A percentile compares a stretch with the other conserved stretches of the same genome.
Evolutionary conservation across 139 green algal species (phyloP).

Genomic region (Ostreobium quekettii): DNA sequence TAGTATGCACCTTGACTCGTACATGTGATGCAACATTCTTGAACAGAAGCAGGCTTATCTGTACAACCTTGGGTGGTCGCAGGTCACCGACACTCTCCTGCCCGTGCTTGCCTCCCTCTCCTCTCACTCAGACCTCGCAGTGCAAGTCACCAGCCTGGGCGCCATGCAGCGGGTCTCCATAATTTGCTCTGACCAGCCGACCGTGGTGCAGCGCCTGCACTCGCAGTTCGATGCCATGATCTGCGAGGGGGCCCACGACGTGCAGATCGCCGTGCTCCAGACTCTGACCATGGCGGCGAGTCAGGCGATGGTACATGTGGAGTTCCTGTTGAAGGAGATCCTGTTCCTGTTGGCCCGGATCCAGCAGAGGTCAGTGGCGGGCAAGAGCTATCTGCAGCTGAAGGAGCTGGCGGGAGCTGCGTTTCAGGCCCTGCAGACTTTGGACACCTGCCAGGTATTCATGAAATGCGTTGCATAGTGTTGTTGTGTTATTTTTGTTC

Average conservation of each 20-base stretch:
- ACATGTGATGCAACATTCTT: too few species aligned
- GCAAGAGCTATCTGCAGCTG: slow-evolving; percentile 2
- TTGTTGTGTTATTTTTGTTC: too few species aligned
- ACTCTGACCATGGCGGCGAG: background rate
- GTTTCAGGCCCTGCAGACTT: background rate
- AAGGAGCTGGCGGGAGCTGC: background rate
- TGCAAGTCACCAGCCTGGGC: background rate
- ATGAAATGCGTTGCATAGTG: too few species aligned
- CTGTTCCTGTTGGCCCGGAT: slow-evolving; percentile 1
- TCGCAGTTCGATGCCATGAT: background rate
- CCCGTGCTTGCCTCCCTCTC: too few species aligned
- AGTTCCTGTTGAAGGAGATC: background rate
- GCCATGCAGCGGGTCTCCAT: background rate
- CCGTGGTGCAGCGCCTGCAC: background rate
- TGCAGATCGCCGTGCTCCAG: too few species aligned
- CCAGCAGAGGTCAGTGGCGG: background rate
- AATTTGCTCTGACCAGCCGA: background rate
- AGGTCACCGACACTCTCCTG: too few species aligned
- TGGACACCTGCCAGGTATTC: background rate
- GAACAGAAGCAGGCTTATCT: too few species aligned
- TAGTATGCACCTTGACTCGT: too few species aligned
- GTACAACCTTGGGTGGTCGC: too few species aligned
- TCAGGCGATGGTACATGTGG: background rate
- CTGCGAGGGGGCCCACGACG: background rate
- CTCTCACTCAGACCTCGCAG: too few species aligned